phyloP scores from a whole-genome alignment of 2,329 filamentous ascomycete genomes.

The Aspergillus ochraceoroseus region DNA sequence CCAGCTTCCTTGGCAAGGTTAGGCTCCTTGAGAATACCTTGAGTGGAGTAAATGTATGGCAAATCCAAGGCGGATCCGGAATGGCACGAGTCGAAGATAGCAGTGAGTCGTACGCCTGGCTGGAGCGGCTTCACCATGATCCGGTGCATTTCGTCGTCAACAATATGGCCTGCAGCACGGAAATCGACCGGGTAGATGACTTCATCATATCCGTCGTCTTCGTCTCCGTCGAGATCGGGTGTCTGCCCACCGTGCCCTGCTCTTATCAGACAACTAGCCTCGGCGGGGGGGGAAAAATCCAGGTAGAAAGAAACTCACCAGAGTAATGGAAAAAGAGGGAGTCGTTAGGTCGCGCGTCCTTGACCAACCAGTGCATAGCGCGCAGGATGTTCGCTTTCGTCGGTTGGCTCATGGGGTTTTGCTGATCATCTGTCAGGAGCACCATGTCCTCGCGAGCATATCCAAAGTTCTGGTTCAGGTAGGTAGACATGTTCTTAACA shows the following conservation, averaged over 20 bases:
- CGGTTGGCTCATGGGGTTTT: conserved; percentile 94
- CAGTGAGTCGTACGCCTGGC: conserved; percentile 72
- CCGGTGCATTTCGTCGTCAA: conserved; percentile 73
- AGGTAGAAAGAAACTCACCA: conserved; percentile 54
- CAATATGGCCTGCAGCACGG: conserved; percentile 63
- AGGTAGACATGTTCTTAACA: conserved; percentile 92
- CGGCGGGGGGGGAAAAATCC: too few species aligned
- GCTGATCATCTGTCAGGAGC: conserved; percentile 89
- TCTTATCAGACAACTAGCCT: conserved; percentile 2
- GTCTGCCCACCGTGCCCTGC: conserved; percentile 71
- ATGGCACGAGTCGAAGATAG: conserved; percentile 66
- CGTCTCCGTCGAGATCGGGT: conserved; percentile 67
- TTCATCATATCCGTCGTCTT: conserved; percentile 72
- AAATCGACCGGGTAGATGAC: conserved; percentile 76
- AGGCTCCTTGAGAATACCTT: conserved; percentile 64
- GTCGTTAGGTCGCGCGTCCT: conserved; percentile 86
- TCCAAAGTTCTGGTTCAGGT: conserved; percentile 80
- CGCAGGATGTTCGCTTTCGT: conserved; percentile 92
- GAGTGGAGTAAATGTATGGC: conserved; percentile 63
- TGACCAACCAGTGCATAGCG: conserved; percentile 97
- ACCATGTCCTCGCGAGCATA: conserved; percentile 98
- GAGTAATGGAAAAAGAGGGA: conserved; percentile 98
- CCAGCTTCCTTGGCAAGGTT: conserved; percentile 64
- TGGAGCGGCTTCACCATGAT: conserved; percentile 72
- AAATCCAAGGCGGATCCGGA: conserved; percentile 63